Base-by-base conservation (phyloP, 2,329 filamentous ascomycete genomes). In the Aspergillus pseudoterreus region DNA sequence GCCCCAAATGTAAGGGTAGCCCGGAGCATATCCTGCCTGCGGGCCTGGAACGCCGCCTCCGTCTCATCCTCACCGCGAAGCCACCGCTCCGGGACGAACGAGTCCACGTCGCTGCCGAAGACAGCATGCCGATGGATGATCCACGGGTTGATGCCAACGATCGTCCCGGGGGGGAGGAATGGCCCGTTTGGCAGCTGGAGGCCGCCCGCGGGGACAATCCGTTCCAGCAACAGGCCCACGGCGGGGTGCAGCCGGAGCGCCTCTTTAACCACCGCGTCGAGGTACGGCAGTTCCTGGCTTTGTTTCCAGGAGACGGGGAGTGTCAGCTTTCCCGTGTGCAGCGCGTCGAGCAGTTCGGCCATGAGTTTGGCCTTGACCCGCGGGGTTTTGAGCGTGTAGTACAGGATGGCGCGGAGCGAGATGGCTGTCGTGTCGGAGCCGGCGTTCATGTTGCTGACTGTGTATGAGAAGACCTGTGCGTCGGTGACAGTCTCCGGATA, bases 1-100 rank as follows among this genome's bases (percentile, higher is more conserved):
- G 77, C 78, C n/a, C 80, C 80, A 56, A 82, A 82, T 1, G 61
- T 60, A 19, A 66, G 57, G 2, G 54, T 60, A 4, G 53, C 54
- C n/a, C 57, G 43, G 17, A 52, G 27, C 63, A 64, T 66, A 38
- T 55, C 52, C 14, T 55, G 53, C 19, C 53, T 52, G 10, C 61
- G 49, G 2, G 39, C 35, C 2, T 55, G 43, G 39, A 57, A 65
- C 4, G 39, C 38, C 9, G 17, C 10, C 14, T 58, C 52, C 0
- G 56, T 42, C 32, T 65, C 63, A 1, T 24, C 49, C 3, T 52
- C 45, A 12, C 27, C 51, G 19, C 38, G 54, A 21, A 64, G 38
- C 63, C 63, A 65, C 6, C 63, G 54, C 41, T 62, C 59, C 0
- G 63, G 63, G 12, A 55, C 32, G 38, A 63, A 66, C 0, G 36